These are phyloP conservation scores for Penicillium brevicompactum DNA, from an alignment of 2,329 filamentous ascomycete genomes.

Conservation along the genomic window DNA sequence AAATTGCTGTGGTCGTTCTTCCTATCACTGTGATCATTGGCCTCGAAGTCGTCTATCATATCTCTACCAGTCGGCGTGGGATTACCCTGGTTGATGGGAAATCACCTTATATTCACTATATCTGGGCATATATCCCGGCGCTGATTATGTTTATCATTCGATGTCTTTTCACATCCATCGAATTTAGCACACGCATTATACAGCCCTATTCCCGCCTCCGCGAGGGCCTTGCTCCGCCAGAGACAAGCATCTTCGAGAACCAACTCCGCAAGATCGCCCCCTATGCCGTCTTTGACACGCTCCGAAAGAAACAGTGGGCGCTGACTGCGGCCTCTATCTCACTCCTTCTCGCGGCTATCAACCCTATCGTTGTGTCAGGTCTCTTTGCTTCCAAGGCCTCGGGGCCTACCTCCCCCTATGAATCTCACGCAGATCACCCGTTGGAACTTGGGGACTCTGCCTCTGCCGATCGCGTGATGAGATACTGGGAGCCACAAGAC, in stretches of 20 bases:
- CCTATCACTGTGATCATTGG: constrained; percentile 1
- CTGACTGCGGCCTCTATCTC: constrained; percentile 14
- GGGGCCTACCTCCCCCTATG: background rate
- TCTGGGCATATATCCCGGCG: constrained; percentile 24
- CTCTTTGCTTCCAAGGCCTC: constrained; percentile 5
- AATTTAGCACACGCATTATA: constrained; percentile 18
- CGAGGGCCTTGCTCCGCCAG: constrained; percentile 6
- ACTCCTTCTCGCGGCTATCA: constrained; percentile 14
- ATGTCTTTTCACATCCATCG: constrained; percentile 17
- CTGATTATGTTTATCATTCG: constrained; percentile 20
- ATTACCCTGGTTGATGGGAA: constrained; percentile 1
- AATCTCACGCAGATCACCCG: background rate
- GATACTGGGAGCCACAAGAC: background rate
- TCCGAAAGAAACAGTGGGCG: constrained; percentile 15
- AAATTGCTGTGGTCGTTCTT: background rate
- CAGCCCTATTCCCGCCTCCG: constrained; percentile 22
- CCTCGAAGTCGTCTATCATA: constrained; percentile 5
- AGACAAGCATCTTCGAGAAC: constrained; percentile 19
- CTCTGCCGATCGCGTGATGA: background rate
- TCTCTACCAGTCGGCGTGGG: background rate
- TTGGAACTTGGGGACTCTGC: constrained; percentile 7
- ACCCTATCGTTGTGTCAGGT: constrained; percentile 18
- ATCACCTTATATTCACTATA: constrained; percentile 26
- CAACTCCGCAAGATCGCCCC: constrained; percentile 32
- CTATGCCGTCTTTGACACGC: constrained; percentile 59